Percentiles rank a stretch among this genome's conserved stretches.
Evolutionary conservation across 2,329 filamentous ascomycete species (phyloP).

Genomic region (Stromatinia cepivora): DNA sequence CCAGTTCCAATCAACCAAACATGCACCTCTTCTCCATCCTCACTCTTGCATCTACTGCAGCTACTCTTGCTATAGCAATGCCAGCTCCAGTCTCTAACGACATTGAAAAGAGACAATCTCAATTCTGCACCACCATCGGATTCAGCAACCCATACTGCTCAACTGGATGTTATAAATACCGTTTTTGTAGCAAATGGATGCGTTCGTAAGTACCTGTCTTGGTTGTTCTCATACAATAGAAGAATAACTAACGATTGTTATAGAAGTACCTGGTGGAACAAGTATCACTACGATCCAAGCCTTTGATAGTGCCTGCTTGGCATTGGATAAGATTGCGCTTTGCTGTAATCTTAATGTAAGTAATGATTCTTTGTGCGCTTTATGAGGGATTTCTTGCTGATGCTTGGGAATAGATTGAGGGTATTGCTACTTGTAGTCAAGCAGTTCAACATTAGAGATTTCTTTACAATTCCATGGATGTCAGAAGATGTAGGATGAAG

Average conservation of each 20-base stretch:
- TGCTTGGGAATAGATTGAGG: not conserved
- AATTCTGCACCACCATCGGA: not conserved
- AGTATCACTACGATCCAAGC: not conserved
- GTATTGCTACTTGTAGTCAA: not conserved
- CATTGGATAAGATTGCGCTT: not conserved
- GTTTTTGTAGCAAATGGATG: not conserved
- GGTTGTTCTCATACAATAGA: no score
- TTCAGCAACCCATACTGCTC: not conserved
- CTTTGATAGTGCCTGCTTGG: not conserved
- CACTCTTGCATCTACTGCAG: not conserved
- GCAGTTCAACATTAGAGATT: not conserved
- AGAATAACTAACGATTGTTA: not conserved
- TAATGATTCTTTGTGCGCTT: no score
- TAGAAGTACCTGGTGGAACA: not conserved
- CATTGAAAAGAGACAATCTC: not conserved
- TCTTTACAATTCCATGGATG: not conserved
- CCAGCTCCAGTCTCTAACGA: not conserved
- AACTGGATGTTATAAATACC: not conserved
- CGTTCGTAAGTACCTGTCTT: not conserved
- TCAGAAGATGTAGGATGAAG: not conserved
- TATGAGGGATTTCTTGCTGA: not conserved
- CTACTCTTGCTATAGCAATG: not conserved
- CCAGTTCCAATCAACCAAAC: not conserved
- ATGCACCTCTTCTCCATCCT: not conserved
- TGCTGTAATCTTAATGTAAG: not conserved